Evolutionary conservation across 2,329 filamentous ascomycete genomes (phyloP), one percentile per base, ranked within the genome.

Genomic region (Domatiomyces globalis): DNA sequence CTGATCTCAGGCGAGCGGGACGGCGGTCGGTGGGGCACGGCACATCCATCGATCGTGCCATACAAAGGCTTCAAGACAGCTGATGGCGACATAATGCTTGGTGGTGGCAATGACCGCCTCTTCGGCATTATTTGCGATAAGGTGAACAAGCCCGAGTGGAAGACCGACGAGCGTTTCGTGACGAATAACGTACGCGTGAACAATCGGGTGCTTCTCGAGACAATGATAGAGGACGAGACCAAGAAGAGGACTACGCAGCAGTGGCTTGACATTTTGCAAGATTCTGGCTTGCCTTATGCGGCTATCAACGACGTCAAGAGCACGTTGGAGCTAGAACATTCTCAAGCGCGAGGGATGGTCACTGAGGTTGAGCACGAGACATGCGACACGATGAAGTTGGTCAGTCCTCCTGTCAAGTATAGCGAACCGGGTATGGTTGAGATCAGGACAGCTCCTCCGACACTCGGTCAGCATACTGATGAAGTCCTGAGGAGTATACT

Each of bases 21-120:
- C 65, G 79, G 81, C 0, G 92, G 92, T 0, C 77, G 92, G 57
- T 96, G 92, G 90, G 92, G 92, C 5, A 98, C 92, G 2, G 90
- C 90, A 44, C 92, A 98, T 73, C 92, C 90, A n/a, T 94, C 87
- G 0, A 96, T 98, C 64, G 92, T 98, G 0, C 92, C 92, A 0
- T 98, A 98, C 67, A 83, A 84, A 61, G 87, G 87, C 0, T 98
- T 82, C 68, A 75, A 76, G 61, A 83, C 80, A 1, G 67, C 67
- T 1, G 79, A 83, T 55, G 79, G 80, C 15, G 77, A 81, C 59
- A 75, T 83, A 47, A 70, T 83, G 54, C 68, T 83, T 5, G 80
- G 80, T 12, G 80, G 80, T 17, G 80, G 79, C 1, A 83, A 83
- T 53, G 80, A 83, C 59, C 70, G 74, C 3, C 67, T 83, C 0